These are phyloP conservation scores for Diaporthe helianthi DNA, from an alignment of 2,329 filamentous ascomycete species.

Conservation along the genomic window DNA sequence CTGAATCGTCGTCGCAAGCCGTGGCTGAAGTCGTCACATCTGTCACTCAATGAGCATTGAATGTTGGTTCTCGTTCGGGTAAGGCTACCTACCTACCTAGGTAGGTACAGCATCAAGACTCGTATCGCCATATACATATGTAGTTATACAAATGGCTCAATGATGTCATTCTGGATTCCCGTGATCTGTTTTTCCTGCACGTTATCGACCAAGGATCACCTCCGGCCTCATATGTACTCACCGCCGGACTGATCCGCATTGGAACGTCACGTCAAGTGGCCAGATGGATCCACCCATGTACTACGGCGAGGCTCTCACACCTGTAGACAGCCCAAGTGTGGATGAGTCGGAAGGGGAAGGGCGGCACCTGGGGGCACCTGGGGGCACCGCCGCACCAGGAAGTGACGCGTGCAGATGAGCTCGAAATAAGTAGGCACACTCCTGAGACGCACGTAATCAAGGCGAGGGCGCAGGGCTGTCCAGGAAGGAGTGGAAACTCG, in stretches of 20 bases:
- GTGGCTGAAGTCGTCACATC: constrained; percentile 10
- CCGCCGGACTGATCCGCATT: constrained; percentile 1
- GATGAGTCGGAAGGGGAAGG: constrained; percentile 12
- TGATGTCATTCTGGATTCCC: constrained; percentile 15
- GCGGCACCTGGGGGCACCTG: no score
- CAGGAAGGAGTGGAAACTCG: neutral
- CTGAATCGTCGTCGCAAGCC: neutral
- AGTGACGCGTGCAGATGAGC: constrained; percentile 14
- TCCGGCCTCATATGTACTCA: neutral
- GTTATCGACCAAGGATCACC: neutral
- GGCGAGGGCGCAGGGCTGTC: neutral
- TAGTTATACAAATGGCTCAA: neutral
- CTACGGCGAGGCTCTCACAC: neutral
- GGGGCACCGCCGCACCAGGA: neutral
- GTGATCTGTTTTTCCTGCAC: constrained; percentile 10
- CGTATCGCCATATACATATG: neutral
- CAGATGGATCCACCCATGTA: neutral
- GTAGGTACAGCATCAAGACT: neutral
- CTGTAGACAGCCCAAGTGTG: neutral
- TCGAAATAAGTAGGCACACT: neutral
- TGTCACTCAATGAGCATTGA: neutral
- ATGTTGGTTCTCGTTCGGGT: constrained; percentile 6
- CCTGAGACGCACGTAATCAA: constrained; percentile 20
- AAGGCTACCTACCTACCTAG: no score
- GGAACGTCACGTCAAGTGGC: no score